Evolutionary conservation across 441 rosid species (phyloP), one percentile per base, ranked within the genome.

Genomic region (Rhodomyrtus psidioides): DNA sequence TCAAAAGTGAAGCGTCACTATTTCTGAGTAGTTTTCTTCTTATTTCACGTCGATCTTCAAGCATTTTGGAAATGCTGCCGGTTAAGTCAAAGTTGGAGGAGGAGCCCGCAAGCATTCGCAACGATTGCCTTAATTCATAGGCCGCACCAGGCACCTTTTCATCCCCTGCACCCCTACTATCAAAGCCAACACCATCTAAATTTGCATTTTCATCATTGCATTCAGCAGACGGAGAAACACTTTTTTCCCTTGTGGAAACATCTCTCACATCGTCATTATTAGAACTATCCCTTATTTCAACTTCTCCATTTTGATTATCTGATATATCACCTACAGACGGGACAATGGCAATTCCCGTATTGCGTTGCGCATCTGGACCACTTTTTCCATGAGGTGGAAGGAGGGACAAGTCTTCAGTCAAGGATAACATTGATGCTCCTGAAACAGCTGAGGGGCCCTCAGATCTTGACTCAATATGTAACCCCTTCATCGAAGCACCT

Each of bases 351-450:
- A 89, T 85, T 88, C 94, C 98, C 9, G 94, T 86, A 89, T 92
- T 94, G 86, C 90, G 93, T 89, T 93, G 96, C 53, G 88, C 87
- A 79, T 92, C 93, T 58, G 88, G 91, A 75, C 90, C 87, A 87
- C 91, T 87, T 90, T 94, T 93, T 39, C 89, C 86, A 53, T 95
- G 92, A 74, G 96, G 94, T 17, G 94, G 92, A 90, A 89, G 88
- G 87, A 92, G 92, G 86, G 93, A 90, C 83, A 92, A 87, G 82
- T 93, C 94, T 86, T 94, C 93, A 30, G 99, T 94, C 83, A 97
- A 91, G 89, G 98, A 96, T 75, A 98, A 91, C 90, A 96, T 96
- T 46, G 99, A 95, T 82, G 98, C 99, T 81, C 97, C 98, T 54
- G 96, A 93, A 91, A 91, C 94, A 90, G 95, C 96, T 70, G 98